phyloP scores from a whole-genome alignment of 129 eudicot genomes.

The Escallonia herrerae region DNA sequence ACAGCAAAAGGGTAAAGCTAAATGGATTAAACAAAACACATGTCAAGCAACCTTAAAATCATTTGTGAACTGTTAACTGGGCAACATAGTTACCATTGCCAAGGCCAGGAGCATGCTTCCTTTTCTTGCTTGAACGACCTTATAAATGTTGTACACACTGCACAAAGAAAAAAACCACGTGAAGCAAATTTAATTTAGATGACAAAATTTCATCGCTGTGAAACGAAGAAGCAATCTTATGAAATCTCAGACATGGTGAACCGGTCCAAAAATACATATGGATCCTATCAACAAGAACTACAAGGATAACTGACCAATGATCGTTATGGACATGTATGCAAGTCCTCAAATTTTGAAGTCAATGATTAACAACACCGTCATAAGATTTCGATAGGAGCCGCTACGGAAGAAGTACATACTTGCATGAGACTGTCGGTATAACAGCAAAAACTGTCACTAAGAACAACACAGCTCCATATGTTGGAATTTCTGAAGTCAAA shows the following conservation, averaged over 20 bases:
- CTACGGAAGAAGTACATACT: conserved; percentile 56
- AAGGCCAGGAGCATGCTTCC: conserved; percentile 87
- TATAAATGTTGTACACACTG: conserved; percentile 69
- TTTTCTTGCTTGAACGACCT: conserved; percentile 76
- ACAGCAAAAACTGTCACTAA: conserved; percentile 72
- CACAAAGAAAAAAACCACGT: conserved; percentile 11
- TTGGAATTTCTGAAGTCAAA: conserved; percentile 53
- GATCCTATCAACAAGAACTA: no score
- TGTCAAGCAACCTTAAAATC: conserved; percentile 10
- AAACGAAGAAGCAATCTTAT: neutral
- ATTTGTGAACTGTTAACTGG: conserved; percentile 1
- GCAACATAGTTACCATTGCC: conserved; percentile 64
- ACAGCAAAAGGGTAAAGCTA: conserved; percentile 80
- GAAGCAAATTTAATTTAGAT: conserved; percentile 3
- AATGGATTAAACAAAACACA: conserved; percentile 8
- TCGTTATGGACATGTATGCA: no score
- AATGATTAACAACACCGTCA: no score
- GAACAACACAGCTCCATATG: conserved; percentile 42
- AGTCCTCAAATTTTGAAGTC: no score
- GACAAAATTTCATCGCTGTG: neutral
- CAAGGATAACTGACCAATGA: no score
- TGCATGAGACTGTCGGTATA: conserved; percentile 73
- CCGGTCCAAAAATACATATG: no score
- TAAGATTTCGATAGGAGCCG: no score
- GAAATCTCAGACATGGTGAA: neutral